These are phyloP conservation scores for Trypanosoma caninum DNA, from an alignment of 208 protist species.

Conservation along the genomic window DNA sequence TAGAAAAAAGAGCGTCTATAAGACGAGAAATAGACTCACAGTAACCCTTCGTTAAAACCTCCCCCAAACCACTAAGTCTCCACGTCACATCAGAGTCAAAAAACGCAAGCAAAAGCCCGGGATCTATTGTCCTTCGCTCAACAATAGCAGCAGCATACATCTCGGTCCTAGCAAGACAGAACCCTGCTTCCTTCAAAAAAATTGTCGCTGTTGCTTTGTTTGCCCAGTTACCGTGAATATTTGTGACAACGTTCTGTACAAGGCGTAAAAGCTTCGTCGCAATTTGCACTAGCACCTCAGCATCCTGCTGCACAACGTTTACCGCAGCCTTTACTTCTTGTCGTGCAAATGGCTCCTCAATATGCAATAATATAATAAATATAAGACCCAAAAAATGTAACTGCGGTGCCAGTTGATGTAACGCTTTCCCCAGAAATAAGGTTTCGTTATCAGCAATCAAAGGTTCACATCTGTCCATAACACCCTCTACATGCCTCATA, in stretches of 20 bases:
- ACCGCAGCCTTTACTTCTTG: slow-evolving; percentile 28
- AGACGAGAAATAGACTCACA: slow-evolving; percentile 33
- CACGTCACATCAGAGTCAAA: slow-evolving; percentile 44
- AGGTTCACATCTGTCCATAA: slow-evolving; percentile 30
- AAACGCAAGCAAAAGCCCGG: slow-evolving; percentile 36
- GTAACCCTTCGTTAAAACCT: slow-evolving; percentile 46
- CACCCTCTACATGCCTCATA: slow-evolving; percentile 32
- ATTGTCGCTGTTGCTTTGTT: too few species aligned
- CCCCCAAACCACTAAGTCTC: slow-evolving; percentile 44
- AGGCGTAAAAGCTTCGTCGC: slow-evolving; percentile 23
- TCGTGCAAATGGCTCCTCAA: slow-evolving; percentile 33
- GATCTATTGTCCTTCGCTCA: slow-evolving; percentile 34
- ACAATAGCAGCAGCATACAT: slow-evolving; percentile 34
- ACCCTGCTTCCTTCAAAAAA: slow-evolving; percentile 37
- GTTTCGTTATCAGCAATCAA: not conserved
- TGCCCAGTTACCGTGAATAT: not conserved
- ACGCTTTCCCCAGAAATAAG: not conserved
- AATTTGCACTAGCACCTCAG: slow-evolving; percentile 40
- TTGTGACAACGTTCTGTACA: slow-evolving; percentile 10
- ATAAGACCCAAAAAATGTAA: slow-evolving; percentile 2
- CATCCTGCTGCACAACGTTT: slow-evolving; percentile 42
- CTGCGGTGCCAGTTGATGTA: not conserved
- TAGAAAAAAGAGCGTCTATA: slow-evolving; percentile 32
- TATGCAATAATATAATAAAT: slow-evolving; percentile 2
- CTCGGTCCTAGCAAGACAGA: slow-evolving; percentile 24